Conservation (phyloP, 768 basidiomycete genomes). For the Collybia mongolica region DNA sequence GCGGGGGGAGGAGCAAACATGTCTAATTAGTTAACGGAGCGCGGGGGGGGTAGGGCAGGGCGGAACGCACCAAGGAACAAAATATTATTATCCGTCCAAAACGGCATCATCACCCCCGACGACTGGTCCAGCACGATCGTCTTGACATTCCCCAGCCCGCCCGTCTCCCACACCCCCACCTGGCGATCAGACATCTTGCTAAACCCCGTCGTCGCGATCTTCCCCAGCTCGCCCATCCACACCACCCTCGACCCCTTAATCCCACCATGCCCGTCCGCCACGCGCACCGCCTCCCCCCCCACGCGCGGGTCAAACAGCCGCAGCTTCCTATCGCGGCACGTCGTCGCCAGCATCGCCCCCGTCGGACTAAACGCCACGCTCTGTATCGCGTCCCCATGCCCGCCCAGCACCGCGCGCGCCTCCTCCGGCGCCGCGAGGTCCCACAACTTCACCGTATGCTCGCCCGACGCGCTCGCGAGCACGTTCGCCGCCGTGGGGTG, state of each 20-base stretch:
- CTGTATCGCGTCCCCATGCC: constrained; percentile 89
- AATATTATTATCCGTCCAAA: constrained; percentile 94
- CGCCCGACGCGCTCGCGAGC: constrained; percentile 76
- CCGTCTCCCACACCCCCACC: constrained; percentile 86
- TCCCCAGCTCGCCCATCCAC: constrained; percentile 90
- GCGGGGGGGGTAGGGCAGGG: no score
- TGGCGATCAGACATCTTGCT: constrained; percentile 97
- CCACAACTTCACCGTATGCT: constrained; percentile 89
- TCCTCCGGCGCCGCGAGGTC: constrained; percentile 78
- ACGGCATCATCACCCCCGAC: constrained; percentile 94
- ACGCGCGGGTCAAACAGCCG: constrained; percentile 89
- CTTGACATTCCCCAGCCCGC: constrained; percentile 72
- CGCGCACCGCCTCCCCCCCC: constrained; percentile 77
- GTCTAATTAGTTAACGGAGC: no score
- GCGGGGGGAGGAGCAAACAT: no score
- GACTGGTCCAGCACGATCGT: constrained; percentile 82
- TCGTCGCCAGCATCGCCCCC: constrained; percentile 83
- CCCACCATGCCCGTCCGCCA: constrained; percentile 86
- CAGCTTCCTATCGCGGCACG: constrained; percentile 90
- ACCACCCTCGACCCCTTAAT: constrained; percentile 88
- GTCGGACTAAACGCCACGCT: constrained; percentile 77
- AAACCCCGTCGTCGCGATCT: constrained; percentile 93
- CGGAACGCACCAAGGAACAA: constrained; percentile 73
- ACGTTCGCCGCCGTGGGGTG: constrained; percentile 90
- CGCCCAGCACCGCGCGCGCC: constrained; percentile 57